Evolutionary conservation across 164 flowering plant genomes (phyloP).

Genomic region (Tinospora cordifolia): DNA sequence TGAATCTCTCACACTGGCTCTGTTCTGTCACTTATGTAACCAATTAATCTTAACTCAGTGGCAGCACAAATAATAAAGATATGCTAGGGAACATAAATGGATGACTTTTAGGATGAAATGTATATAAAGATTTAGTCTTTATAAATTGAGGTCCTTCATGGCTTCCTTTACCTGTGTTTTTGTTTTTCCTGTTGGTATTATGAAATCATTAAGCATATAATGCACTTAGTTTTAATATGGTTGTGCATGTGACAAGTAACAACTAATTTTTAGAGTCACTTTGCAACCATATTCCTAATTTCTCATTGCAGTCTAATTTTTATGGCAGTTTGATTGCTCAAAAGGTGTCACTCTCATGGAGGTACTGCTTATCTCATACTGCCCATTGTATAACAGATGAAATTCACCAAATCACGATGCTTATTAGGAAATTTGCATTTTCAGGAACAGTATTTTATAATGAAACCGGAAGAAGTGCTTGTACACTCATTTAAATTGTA

Average conservation of each 20-base stretch:
- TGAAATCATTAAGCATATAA: neutral
- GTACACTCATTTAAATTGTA: slow-evolving; percentile 59
- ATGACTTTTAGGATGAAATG: neutral
- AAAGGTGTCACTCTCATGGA: slow-evolving; percentile 56
- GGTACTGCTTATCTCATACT: slow-evolving; percentile 32
- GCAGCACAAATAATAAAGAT: neutral
- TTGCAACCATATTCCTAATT: neutral
- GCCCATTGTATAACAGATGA: neutral
- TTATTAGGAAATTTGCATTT: slow-evolving; percentile 12
- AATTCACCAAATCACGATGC: neutral
- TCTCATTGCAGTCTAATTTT: neutral
- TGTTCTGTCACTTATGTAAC: neutral
- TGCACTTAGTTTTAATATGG: neutral
- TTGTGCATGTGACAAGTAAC: neutral
- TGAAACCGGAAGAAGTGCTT: slow-evolving; percentile 61
- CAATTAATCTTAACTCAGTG: neutral
- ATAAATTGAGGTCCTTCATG: neutral
- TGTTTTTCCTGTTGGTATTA: neutral
- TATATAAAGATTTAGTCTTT: neutral
- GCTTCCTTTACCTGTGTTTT: neutral
- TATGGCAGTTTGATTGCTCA: slow-evolving; percentile 71
- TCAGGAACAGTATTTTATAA: slow-evolving; percentile 79
- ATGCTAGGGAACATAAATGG: neutral
- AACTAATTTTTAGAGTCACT: neutral
- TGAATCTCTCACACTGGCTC: neutral